Evolutionary conservation across 805 yeast genomes (phyloP), one percentile per base, ranked within the genome.

Genomic region (Allodekkera sacchari): DNA sequence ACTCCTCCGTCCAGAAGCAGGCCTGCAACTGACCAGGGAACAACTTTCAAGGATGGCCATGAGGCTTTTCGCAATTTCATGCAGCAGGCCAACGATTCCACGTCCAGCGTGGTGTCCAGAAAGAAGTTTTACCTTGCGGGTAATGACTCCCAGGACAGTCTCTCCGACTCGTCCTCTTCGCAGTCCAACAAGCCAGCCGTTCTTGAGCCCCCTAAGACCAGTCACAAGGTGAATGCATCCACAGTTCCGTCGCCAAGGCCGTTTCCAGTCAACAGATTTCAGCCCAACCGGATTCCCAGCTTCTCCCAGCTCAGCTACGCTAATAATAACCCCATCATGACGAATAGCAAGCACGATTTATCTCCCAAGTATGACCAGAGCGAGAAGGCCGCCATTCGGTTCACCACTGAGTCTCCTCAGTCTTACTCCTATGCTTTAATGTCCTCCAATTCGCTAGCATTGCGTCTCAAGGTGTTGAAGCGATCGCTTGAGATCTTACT

Each of bases 371-470:
- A n/a, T n/a, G n/a, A n/a, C 2, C 21, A 22, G 7, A 18, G 16
- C 18, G 33, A 30, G 16, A 30, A 30, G 14, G 28, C 28, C 10
- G 33, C 28, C 11, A 25, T 77, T 24, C 68, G 65, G 39, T 79
- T 83, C 47, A 85, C 89, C 5, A 74, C 76, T 17, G 87, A 81
- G 43, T 81, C 92, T 9, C 73, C 92, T 1, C 88, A 82, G 50
- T 81, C 94, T 2, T 84, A 81, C 49, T 83, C 94, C 0, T 84
- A 84, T 51, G 84, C 92, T 3, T 83, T 81, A 33, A 58, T 83
- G 34, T 77, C 89, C 1, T 92, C 88, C 7, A 81, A 82, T 49
- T 79, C 94, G 1, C 55, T 84, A 34, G 83, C 92, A 0, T 69
- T 83, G 29, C 62, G 95, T 34, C 56, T 84, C 38, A 77, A 77